Evolutionary conservation across 192 early-diverging fungal species (phyloP), one percentile per base, ranked within the genome.

Genomic region (Rhizophagus sp.): DNA sequence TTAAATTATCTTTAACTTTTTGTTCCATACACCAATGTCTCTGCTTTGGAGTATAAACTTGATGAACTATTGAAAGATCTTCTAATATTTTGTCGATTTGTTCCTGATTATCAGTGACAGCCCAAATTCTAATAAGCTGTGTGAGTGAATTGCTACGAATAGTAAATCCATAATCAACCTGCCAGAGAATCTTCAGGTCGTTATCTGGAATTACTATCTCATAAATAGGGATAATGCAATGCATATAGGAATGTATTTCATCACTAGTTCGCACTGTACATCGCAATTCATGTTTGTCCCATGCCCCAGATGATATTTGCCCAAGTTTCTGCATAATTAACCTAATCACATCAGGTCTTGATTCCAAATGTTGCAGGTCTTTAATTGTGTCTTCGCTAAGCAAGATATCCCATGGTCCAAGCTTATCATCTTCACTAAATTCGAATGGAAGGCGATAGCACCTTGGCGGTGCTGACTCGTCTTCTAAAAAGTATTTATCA

Each of bases 301-400:
- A 76, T 36, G 2, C 13, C 4, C 75, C 75, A 3, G 75, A 76
- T 3, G 75, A 76, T 63, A 76, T 76, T 3, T 76, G 52, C 10
- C 57, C 30, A 7, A 76, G 61, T 64, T 76, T 64, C 13, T 64
- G 64, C 62, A 76, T 76, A 12, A 64, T 62, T 1, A 27, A 33
- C 11, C 62, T 39, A 76, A 64, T 76, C 2, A 13, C 22, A 22
- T 27, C 12, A 19, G 52, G 52, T 44, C 62, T 12, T 57, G 52
- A 57, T 19, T 57, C 52, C 19, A 57, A 3, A 19, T 57, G 13
- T 19, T 17, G 62, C 34, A 76, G 24, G n/a, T 74, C 73, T 27
- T 27, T 74, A 15, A 74, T 74, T 74, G 73, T 25, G 27, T 57
- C 73, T 76, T 76, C 75, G 47, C 75, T 76, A 15, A 76, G 52